These are phyloP conservation scores for Phialophora tarda DNA, from an alignment of 2,329 filamentous ascomycete genomes.

Conservation along the genomic window DNA sequence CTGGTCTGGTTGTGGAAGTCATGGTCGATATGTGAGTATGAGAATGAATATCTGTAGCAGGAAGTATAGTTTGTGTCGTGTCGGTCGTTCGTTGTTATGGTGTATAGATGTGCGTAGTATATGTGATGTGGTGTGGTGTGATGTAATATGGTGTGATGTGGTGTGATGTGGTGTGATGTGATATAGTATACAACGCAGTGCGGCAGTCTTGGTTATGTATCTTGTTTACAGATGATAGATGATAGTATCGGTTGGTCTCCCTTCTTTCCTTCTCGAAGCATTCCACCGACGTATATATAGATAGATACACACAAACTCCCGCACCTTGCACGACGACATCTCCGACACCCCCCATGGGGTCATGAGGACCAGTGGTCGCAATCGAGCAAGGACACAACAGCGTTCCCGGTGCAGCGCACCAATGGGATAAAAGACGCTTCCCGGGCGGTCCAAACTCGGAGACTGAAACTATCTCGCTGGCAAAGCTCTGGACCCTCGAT, in stretches of 20 bases:
- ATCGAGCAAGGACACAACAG: neutral
- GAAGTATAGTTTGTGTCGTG: neutral
- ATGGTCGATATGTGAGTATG: neutral
- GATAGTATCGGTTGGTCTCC: no score
- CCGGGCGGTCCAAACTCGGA: neutral
- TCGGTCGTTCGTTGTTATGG: neutral
- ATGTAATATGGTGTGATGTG: no score
- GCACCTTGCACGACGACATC: no score
- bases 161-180: neutral
- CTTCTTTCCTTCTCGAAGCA: neutral
- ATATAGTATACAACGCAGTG: no score
- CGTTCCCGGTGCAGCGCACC: neutral
- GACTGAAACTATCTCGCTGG: neutral
- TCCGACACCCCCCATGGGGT: neutral
- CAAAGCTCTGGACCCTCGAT: no score
- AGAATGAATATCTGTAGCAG: neutral
- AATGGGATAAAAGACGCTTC: slow-evolving; percentile 8
- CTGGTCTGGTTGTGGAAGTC: neutral
- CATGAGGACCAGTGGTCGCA: neutral
- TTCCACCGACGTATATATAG: neutral
- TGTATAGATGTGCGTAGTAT: neutral
- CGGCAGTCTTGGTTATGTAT: no score
- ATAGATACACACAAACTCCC: neutral
- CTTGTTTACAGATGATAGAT: no score
- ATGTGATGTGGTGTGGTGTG: neutral